Conservation (phyloP, 1,284 basidiomycete species). For the Termitomyces sp. region DNA sequence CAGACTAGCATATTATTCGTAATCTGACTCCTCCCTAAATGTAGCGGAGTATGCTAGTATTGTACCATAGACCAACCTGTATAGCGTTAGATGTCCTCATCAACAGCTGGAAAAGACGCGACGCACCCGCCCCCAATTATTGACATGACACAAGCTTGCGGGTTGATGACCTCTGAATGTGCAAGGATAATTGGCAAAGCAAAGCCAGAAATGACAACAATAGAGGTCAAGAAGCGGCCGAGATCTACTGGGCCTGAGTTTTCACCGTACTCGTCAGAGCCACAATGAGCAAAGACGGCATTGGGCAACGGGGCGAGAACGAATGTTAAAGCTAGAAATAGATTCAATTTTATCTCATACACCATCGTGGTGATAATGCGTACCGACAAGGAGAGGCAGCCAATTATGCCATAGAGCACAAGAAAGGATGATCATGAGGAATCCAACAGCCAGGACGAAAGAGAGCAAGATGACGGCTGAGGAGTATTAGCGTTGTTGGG, state of each 20-base stretch:
- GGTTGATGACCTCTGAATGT: constrained; percentile 85
- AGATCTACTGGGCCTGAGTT: constrained; percentile 66
- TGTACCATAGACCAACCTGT: constrained; percentile 88
- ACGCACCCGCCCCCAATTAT: constrained; percentile 86
- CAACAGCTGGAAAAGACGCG: constrained; percentile 3
- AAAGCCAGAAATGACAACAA: constrained; percentile 89
- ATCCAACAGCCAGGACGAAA: constrained; percentile 95
- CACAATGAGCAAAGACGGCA: constrained; percentile 82
- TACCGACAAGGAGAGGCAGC: constrained; percentile 95
- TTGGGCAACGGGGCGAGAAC: constrained; percentile 96
- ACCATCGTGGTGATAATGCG: constrained; percentile 28
- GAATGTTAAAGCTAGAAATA: constrained; percentile 78
- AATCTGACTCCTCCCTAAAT: constrained; percentile 76
- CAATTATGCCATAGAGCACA: constrained; percentile 97
- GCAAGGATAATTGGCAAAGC: constrained; percentile 90
- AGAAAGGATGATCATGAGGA: constrained; percentile 95
- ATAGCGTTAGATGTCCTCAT: constrained; percentile 11
- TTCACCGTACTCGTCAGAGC: constrained; percentile 73
- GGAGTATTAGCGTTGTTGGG: not conserved
- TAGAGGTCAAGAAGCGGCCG: constrained; percentile 90
- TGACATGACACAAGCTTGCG: constrained; percentile 89
- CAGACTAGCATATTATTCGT: constrained; percentile 39
- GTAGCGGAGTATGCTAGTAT: constrained; percentile 84
- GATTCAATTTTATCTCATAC: not conserved
- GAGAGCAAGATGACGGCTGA: constrained; percentile 90